Conservation (phyloP, 1,139 yeast species). For the Diutina catenulata region DNA sequence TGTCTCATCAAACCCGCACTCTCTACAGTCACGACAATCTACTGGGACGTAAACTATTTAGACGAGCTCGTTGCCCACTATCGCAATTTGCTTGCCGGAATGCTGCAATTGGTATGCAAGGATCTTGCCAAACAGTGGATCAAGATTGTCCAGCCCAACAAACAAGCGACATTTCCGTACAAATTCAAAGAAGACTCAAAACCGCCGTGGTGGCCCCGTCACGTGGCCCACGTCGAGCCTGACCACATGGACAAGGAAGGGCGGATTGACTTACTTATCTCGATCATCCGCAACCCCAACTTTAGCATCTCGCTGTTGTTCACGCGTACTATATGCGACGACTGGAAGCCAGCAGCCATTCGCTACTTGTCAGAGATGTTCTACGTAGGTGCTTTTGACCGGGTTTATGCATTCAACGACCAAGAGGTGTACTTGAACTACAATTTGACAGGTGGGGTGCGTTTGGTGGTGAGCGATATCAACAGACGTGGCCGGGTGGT, state of each 20-base stretch:
- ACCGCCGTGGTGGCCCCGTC: conserved; percentile 65
- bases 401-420: not conserved
- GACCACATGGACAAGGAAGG: conserved; percentile 56
- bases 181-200: conserved; percentile 34
- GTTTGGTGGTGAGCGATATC: not conserved
- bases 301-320: conserved; percentile 16
- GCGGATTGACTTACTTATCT: conserved; percentile 36
- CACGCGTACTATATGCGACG: conserved; percentile 16
- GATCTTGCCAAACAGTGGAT: conserved; percentile 59
- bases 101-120: conserved; percentile 46
- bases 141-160: conserved; percentile 49
- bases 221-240: conserved; percentile 56
- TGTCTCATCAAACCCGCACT: not conserved
- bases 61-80: conserved; percentile 7
- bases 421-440: not conserved
- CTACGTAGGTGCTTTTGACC: not conserved
- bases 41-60: not conserved
- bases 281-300: conserved; percentile 22
- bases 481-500: not conserved
- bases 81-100: conserved; percentile 9
- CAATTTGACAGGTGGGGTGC: not conserved
- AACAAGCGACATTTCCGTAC: conserved; percentile 56
- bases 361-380: not conserved
- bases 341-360: not conserved
- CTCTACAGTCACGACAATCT: not conserved